phyloP scores from a whole-genome alignment of 176 grass and related monocot species.

The Phragmites australis region DNA sequence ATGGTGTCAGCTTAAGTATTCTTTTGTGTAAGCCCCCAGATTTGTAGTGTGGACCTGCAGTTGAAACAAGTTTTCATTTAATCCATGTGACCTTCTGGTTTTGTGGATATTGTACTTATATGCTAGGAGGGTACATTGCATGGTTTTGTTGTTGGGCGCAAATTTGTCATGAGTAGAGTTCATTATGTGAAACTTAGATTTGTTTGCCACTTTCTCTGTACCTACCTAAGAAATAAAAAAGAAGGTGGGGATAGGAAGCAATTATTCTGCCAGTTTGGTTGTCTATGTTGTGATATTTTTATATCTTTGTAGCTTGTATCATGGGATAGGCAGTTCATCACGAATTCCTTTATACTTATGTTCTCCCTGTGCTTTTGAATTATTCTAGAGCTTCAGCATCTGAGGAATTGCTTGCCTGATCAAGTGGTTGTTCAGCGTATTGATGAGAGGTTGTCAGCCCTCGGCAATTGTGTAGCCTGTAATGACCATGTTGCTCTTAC shows the following conservation, averaged over 20 bases:
- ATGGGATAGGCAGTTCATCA: background rate
- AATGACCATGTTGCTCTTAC: slow-evolving; percentile 99
- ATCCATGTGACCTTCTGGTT: background rate
- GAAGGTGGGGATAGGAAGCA: background rate
- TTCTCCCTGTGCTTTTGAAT: slow-evolving; percentile 15
- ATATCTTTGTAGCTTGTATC: background rate
- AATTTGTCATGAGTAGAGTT: background rate
- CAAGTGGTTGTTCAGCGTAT: slow-evolving; percentile 91
- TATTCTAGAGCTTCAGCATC: slow-evolving; percentile 86
- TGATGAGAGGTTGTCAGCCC: slow-evolving; percentile 83
- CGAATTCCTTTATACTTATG: background rate
- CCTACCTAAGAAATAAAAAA: background rate
- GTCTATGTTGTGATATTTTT: background rate
- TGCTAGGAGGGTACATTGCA: background rate
- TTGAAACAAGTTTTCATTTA: background rate
- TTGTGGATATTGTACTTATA: background rate
- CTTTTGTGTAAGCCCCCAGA: background rate
- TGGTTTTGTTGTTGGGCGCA: background rate
- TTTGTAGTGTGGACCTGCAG: background rate
- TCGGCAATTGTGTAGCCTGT: slow-evolving; percentile 88
- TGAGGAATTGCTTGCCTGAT: slow-evolving; percentile 96
- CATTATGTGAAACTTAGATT: background rate
- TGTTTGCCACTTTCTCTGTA: background rate
- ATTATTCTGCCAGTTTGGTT: background rate
- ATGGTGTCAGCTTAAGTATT: background rate